Evolutionary conservation across 2,329 filamentous ascomycete genomes (phyloP), one percentile per base, ranked within the genome.

Genomic region (Lasiodiplodia citricola): DNA sequence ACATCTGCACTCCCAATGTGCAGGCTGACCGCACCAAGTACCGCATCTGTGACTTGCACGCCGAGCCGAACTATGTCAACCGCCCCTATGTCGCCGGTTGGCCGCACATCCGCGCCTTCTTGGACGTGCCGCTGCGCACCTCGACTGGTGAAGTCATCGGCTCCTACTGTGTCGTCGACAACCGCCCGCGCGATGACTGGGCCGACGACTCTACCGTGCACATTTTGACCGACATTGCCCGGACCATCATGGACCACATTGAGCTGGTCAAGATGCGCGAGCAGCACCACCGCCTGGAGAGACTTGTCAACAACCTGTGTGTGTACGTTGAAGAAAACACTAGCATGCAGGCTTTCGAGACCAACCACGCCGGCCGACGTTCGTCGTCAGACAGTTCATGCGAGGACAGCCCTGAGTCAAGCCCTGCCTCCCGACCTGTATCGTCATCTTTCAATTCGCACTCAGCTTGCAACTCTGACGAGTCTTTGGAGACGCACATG

Each of bases 71-170:
- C 4, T 80, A 77, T 74, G 74, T 73, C 52, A 66, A 73, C 18
- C 71, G 76, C 4, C 71, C 74, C 5, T 79, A 77, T 54, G 74
- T 79, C 18, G 41, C 67, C 1, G 70, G 71, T 14, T 72, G 73
- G 37, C 76, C 77, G 1, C 68, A 73, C 44, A 72, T 77, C 25
- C 71, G 73, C 18, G 76, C 76, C 69, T 79, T 79, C 64, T 70
- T 73, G 28, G 78, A 77, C 1, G 77, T 79, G 18, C 77, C 78
- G 2, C 72, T 80, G 25, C 70, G 72, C n/a, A 75, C 77, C 2
- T 72, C 72, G 38, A 73, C 74, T 18, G 78, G 78, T 13, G 70
- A 75, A 28, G 73, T 73, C 21, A 80, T 80, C 56, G 78, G 78
- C 4, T 75, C 74, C 0, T 70, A 76, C 25, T 78, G 75, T 58